These are phyloP conservation scores for Ophiostoma novo-ulmi DNA, from an alignment of 2,329 filamentous ascomycete species.

Conservation along the genomic window DNA sequence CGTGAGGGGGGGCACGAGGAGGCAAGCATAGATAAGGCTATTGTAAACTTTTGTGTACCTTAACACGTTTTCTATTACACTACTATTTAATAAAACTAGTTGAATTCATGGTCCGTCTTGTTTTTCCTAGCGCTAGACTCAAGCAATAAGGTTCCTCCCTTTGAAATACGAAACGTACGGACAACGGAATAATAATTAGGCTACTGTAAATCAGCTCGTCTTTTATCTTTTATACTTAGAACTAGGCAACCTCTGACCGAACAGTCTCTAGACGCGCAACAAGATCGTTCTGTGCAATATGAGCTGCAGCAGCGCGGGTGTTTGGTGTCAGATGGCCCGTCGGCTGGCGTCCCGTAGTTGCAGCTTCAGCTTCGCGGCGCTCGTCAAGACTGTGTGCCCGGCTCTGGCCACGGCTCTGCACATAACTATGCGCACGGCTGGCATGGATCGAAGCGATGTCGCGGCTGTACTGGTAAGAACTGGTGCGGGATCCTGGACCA, in stretches of 20 bases:
- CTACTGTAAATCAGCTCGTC: too few relatives aligned
- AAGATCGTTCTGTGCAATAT: neutral
- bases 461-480: constrained; percentile 20
- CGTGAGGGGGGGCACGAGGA: constrained; percentile 9
- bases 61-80: too few relatives aligned
- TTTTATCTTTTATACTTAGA: too few relatives aligned
- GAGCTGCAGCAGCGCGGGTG: neutral
- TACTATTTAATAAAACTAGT: too few relatives aligned
- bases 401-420: constrained; percentile 12
- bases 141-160: too few relatives aligned
- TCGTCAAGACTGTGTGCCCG: constrained; percentile 18
- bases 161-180: too few relatives aligned
- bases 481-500: constrained; percentile 18
- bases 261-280: neutral
- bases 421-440: constrained; percentile 15
- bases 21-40: neutral
- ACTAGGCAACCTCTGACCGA: neutral
- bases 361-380: neutral
- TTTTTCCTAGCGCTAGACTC: too few relatives aligned
- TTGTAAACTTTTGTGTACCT: too few relatives aligned
- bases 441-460: constrained; percentile 16
- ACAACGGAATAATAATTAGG: too few relatives aligned
- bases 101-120: too few relatives aligned
- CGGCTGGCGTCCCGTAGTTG: neutral
- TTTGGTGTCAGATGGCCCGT: neutral